Evolutionary conservation across 345 rosid genomes (phyloP).

Genomic region (Gossypium australe): DNA sequence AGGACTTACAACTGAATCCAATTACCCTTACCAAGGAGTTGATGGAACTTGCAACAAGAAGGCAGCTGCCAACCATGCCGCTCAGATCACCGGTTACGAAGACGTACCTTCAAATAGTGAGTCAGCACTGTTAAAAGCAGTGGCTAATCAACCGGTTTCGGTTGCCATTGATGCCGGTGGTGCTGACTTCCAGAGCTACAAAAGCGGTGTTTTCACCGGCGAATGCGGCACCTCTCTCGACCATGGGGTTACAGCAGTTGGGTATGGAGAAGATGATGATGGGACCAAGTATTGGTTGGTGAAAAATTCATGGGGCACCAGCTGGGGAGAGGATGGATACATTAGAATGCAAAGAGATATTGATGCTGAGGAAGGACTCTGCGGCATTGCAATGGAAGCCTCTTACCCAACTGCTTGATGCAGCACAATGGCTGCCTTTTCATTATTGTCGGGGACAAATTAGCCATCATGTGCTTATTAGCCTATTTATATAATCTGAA

Average conservation of each 20-base stretch:
- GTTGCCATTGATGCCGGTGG: conserved; percentile 10
- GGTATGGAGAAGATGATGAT: conserved; percentile 1
- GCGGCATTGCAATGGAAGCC: conserved; percentile 18
- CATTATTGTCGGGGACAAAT: too few species aligned
- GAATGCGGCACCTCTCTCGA: not conserved
- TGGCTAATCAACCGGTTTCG: conserved; percentile 11
- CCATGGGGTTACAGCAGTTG: conserved; percentile 18
- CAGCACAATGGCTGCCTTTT: too few species aligned
- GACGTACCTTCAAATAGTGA: conserved; percentile 14
- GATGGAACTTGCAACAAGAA: conserved; percentile 11
- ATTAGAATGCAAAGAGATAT: conserved; percentile 6
- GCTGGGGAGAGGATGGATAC: conserved; percentile 18
- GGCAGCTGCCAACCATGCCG: not conserved
- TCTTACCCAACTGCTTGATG: conserved; percentile 12
- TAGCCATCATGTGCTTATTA: too few species aligned
- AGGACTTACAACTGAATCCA: conserved; percentile 8
- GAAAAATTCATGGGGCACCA: conserved; percentile 16
- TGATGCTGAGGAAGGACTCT: conserved; percentile 8
- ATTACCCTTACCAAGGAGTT: conserved; percentile 5
- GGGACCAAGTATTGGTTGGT: conserved; percentile 17
- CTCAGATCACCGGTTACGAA: conserved; percentile 10
- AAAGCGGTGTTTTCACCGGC: conserved; percentile 3
- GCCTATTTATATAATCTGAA: too few species aligned
- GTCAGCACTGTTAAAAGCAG: conserved; percentile 1
- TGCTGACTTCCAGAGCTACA: not conserved